Conservation (phyloP, 1,284 basidiomycete species). For the Cystobasidiaceae sp. region DNA sequence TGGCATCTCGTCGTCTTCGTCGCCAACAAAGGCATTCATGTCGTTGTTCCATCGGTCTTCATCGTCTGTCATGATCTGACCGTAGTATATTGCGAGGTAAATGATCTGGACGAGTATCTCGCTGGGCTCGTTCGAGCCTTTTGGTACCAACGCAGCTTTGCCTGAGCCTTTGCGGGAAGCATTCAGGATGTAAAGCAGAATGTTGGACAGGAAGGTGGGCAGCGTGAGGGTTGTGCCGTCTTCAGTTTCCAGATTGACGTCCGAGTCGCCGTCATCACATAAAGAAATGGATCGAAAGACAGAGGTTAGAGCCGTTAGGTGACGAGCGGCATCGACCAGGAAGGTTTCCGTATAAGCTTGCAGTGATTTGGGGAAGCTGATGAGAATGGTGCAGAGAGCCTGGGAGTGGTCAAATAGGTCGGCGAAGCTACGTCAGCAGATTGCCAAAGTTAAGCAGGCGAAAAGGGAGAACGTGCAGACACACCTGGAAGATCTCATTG, state of each 20-base stretch:
- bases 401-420: conserved; percentile 31
- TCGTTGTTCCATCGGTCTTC: conserved; percentile 87
- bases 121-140: conserved; percentile 49
- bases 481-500: conserved; percentile 72
- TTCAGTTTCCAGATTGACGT: conserved; percentile 9
- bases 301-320: conserved; percentile 12
- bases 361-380: conserved; percentile 56
- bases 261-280: conserved; percentile 18
- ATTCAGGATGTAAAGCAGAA: conserved; percentile 59
- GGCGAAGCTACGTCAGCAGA: conserved; percentile 32
- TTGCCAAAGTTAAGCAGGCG: conserved; percentile 2
- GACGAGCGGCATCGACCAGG: conserved; percentile 1
- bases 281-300: conserved; percentile 21
- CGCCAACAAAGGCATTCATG: conserved; percentile 84
- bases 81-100: conserved; percentile 61
- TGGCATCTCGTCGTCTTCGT: conserved; percentile 87
- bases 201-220: conserved; percentile 47
- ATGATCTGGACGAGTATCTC: conserved; percentile 55
- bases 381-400: conserved; percentile 66
- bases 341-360: not conserved
- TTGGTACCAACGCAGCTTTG: conserved; percentile 57
- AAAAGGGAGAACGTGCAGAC: conserved; percentile 35
- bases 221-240: conserved; percentile 15
- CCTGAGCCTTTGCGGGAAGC: conserved; percentile 61
- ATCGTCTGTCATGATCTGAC: conserved; percentile 84